These are phyloP conservation scores for Brassica nigra DNA, from an alignment of 345 rosid species.

Conservation along the genomic window DNA sequence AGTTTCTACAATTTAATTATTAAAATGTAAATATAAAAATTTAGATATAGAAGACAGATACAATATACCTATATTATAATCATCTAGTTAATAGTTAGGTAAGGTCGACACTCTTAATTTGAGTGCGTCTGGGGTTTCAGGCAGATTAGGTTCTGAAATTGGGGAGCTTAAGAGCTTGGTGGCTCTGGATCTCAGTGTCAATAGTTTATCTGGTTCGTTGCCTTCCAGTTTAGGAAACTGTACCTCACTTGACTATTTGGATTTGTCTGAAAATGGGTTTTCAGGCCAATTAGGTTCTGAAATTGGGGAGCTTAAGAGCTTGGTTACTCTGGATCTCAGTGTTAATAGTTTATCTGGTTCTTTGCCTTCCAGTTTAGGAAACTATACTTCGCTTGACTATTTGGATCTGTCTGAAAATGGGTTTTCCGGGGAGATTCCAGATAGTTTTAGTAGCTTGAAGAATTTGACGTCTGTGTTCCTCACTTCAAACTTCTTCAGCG, in stretches of 20 bases:
- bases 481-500: constrained; percentile 51
- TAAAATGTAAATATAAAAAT: too few species aligned
- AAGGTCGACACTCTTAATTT: constrained; percentile 52
- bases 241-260: constrained; percentile 47
- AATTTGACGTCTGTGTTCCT: constrained; percentile 40
- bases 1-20: too few species aligned
- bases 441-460: constrained; percentile 43
- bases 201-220: constrained; percentile 51
- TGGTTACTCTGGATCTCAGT: constrained; percentile 54
- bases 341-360: constrained; percentile 50
- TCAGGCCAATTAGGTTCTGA: constrained; percentile 63
- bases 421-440: constrained; percentile 57
- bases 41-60: too few species aligned
- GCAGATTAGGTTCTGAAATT: constrained; percentile 57
- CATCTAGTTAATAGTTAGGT: not conserved
- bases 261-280: constrained; percentile 57
- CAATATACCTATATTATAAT: too few species aligned
- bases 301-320: constrained; percentile 47
- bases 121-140: constrained; percentile 52
- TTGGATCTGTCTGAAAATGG: constrained; percentile 59
- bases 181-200: constrained; percentile 50
- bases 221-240: constrained; percentile 60
- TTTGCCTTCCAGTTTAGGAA: constrained; percentile 51
- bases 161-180: constrained; percentile 46
- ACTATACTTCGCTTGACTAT: constrained; percentile 48